phyloP scores from a whole-genome alignment of 106 monocot species.

The Dendrobium huoshanense region DNA sequence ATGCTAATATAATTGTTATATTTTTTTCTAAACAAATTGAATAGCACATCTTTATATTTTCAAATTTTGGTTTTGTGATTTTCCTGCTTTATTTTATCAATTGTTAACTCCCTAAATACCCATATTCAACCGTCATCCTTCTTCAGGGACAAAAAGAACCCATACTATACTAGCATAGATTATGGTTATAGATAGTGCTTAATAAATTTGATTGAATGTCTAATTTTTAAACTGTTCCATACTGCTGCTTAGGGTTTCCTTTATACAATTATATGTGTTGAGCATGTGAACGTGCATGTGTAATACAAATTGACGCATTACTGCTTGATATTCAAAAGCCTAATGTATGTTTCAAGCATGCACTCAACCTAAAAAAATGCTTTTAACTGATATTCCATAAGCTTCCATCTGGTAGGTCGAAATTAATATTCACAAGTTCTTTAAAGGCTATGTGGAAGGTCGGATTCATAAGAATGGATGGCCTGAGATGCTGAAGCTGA shows the following conservation, averaged over 20 bases:
- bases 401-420: conserved; percentile 20
- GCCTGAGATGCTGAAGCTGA: conserved; percentile 41
- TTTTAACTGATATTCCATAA: not conserved
- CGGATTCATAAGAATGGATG: conserved; percentile 24
- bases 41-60: not conserved
- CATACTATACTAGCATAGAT: not conserved
- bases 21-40: not conserved
- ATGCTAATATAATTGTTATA: not conserved
- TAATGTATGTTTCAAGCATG: not conserved
- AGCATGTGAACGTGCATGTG: not conserved
- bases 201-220: not conserved
- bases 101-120: not conserved
- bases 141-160: not conserved
- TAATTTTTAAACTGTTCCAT: not conserved
- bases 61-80: not conserved
- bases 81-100: not conserved
- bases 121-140: not conserved
- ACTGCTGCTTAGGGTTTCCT: not conserved
- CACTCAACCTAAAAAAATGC: not conserved
- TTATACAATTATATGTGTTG: not conserved
- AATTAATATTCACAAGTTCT: conserved; percentile 25
- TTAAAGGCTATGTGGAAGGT: conserved; percentile 31
- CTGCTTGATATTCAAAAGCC: not conserved
- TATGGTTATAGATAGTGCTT: not conserved
- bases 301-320: not conserved